Evolutionary conservation across 768 basidiomycete species (phyloP).

Genomic region (Mycena latifolia): DNA sequence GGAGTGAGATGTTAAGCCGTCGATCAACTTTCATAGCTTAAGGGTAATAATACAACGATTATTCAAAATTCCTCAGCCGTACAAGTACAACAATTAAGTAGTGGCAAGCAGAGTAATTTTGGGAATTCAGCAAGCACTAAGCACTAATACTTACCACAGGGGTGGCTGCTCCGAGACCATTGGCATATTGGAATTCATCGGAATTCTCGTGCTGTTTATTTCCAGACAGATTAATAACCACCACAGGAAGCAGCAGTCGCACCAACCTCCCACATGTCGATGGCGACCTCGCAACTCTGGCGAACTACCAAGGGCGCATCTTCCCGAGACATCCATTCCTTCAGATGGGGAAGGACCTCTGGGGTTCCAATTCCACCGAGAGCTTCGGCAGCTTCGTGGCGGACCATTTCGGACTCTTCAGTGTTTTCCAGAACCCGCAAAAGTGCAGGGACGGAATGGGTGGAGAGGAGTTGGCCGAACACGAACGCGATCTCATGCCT

Average conservation of each 20-base stretch:
- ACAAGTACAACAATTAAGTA: background rate
- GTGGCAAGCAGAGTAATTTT: background rate
- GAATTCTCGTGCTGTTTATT: constrained; percentile 75
- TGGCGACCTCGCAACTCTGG: constrained; percentile 95
- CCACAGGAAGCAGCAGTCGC: background rate
- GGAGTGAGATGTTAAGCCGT: too few relatives aligned
- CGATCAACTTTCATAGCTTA: too few relatives aligned
- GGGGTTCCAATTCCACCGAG: constrained; percentile 97
- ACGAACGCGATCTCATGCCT: constrained; percentile 99
- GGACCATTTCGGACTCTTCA: constrained; percentile 93
- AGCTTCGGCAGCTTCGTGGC: constrained; percentile 98
- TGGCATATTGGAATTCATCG: constrained; percentile 77
- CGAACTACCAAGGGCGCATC: constrained; percentile 91
- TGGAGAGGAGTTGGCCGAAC: constrained; percentile 94
- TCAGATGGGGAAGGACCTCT: constrained; percentile 88
- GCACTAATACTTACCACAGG: constrained; percentile 17
- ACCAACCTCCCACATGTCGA: constrained; percentile 97
- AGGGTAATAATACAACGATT: too few relatives aligned
- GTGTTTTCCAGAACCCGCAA: constrained; percentile 79
- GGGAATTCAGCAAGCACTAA: background rate
- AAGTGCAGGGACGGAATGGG: constrained; percentile 89
- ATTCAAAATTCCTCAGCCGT: too few relatives aligned
- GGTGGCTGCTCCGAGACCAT: constrained; percentile 38
- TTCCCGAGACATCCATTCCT: constrained; percentile 83
- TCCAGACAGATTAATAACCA: background rate